Conservation (phyloP, 1,139 yeast genomes). For the Yamadazyma kanchanaburiensis region DNA sequence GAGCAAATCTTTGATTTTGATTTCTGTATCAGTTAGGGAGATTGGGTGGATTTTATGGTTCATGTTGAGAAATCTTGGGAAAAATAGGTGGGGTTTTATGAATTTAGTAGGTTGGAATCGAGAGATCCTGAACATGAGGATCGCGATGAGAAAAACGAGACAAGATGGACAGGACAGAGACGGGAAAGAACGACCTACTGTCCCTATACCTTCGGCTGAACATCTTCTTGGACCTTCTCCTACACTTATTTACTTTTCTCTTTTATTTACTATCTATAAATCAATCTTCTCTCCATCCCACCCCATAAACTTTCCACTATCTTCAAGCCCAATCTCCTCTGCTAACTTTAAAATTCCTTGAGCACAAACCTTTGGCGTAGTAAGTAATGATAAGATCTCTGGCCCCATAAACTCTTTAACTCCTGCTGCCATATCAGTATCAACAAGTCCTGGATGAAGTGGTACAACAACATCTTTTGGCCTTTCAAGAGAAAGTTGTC, state of each 20-base stretch:
- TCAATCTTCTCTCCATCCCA: constrained; percentile 1
- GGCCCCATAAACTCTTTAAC: too few species aligned
- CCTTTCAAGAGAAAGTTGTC: constrained; percentile 2
- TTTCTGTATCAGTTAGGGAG: constrained; percentile 45
- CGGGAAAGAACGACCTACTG: constrained; percentile 3
- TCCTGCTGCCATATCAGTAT: constrained; percentile 17
- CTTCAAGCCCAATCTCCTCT: constrained; percentile 1
- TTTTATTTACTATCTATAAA: constrained; percentile 6
- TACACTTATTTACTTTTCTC: constrained; percentile 5
- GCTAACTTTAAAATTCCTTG: background rate
- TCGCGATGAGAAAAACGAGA: constrained; percentile 7
- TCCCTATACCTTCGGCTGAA: too few species aligned
- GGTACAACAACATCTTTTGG: constrained; percentile 24
- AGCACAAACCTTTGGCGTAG: constrained; percentile 3
- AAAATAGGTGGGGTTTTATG: background rate
- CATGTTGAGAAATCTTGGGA: constrained; percentile 9
- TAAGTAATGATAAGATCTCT: too few species aligned
- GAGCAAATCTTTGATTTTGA: constrained; percentile 43
- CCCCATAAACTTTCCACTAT: constrained; percentile 3
- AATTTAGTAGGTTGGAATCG: background rate
- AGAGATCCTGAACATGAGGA: background rate
- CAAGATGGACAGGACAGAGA: constrained; percentile 1
- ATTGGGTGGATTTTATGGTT: constrained; percentile 22
- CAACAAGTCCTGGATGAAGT: constrained; percentile 29
- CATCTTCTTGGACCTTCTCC: too few species aligned